A percentile compares a stretch with the other conserved stretches of the same genome.
Evolutionary conservation across 2,329 filamentous ascomycete genomes (phyloP).

Genomic region (Raffaelea albimanens): DNA sequence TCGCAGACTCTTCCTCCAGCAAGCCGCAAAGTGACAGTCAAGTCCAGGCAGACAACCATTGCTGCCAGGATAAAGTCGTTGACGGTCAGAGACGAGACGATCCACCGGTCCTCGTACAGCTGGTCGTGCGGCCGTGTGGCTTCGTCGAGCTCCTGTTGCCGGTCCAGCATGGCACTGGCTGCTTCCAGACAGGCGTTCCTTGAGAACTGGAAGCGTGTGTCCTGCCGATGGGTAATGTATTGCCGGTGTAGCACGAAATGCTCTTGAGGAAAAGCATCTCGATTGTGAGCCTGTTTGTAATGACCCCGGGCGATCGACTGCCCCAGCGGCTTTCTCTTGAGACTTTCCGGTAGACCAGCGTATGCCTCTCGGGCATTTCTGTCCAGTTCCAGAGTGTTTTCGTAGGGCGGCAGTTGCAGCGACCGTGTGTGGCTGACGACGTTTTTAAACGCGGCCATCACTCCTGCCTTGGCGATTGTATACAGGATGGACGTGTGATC

Average conservation of each 20-base stretch:
- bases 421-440: conserved; percentile 2
- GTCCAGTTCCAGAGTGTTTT: not conserved
- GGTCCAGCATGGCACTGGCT: conserved; percentile 16
- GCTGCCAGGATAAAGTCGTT: conserved; percentile 42
- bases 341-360: conserved; percentile 13
- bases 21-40: too few relatives aligned
- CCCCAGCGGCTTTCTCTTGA: conserved; percentile 16
- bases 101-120: conserved; percentile 33
- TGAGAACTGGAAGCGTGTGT: not conserved
- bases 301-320: conserved; percentile 17
- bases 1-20: too few relatives aligned
- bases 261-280: conserved; percentile 22
- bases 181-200: conserved; percentile 17
- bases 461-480: conserved; percentile 18
- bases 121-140: conserved; percentile 29
- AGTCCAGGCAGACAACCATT: conserved; percentile 34
- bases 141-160: conserved; percentile 21
- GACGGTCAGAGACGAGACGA: conserved; percentile 31
- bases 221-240: conserved; percentile 12
- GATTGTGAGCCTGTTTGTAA: conserved; percentile 19
- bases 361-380: conserved; percentile 11
- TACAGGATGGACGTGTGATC: conserved; percentile 15
- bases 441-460: conserved; percentile 13
- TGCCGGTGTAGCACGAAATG: conserved; percentile 22
- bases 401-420: not conserved